phyloP scores from a whole-genome alignment of 2,329 filamentous ascomycete species.

The Madurella fahalii region DNA sequence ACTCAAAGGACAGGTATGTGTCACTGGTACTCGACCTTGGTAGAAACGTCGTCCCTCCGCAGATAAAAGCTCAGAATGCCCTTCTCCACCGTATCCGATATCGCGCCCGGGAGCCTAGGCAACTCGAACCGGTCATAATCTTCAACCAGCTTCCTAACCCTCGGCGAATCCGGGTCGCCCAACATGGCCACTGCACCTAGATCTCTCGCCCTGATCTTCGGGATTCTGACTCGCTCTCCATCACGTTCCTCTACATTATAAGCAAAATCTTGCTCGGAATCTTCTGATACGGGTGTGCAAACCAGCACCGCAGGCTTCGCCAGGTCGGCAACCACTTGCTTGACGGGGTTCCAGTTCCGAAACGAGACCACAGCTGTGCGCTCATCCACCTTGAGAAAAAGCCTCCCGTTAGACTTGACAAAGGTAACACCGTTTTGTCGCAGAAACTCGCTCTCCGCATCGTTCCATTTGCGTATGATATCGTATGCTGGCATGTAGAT shows the following conservation, averaged over 20 bases:
- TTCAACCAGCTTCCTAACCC: conserved; percentile 14
- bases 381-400: conserved; percentile 16
- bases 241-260: conserved; percentile 1
- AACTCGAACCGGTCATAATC: conserved; percentile 10
- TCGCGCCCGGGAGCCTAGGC: conserved; percentile 10
- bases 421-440: background rate
- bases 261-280: conserved; percentile 7
- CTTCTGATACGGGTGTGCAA: conserved; percentile 7
- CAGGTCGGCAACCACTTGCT: conserved; percentile 20
- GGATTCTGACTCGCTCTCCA: conserved; percentile 1
- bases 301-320: conserved; percentile 14
- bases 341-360: conserved; percentile 18
- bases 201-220: conserved; percentile 4
- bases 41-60: conserved; percentile 1
- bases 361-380: conserved; percentile 16
- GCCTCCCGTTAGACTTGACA: conserved; percentile 11
- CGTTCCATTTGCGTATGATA: conserved; percentile 5
- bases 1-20: background rate
- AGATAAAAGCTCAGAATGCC: conserved; percentile 3
- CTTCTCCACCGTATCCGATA: background rate
- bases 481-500: conserved; percentile 18
- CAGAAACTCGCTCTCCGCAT: conserved; percentile 6
- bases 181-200: background rate
- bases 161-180: conserved; percentile 15
- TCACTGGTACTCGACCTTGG: conserved; percentile 9